Evolutionary conservation across 202 grass and related monocot genomes (phyloP).

Genomic region (Zoysia matrella): DNA sequence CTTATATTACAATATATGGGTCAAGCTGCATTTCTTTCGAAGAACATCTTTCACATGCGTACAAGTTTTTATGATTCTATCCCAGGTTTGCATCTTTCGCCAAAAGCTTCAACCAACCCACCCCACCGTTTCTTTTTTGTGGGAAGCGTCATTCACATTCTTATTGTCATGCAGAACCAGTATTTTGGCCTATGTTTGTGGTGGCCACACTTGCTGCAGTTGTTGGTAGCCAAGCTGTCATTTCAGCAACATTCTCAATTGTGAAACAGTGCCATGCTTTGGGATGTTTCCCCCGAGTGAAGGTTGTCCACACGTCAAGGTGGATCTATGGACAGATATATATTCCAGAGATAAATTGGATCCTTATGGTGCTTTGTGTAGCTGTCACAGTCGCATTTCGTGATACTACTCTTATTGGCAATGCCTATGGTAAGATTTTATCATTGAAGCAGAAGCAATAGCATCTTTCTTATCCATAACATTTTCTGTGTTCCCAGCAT

Average conservation of each 20-base stretch:
- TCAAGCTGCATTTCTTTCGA: slow-evolving; percentile 96
- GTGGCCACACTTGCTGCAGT: slow-evolving; percentile 91
- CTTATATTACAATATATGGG: slow-evolving; percentile 97
- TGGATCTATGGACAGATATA: slow-evolving; percentile 99
- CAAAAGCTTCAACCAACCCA: neutral
- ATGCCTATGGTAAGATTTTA: slow-evolving; percentile 77
- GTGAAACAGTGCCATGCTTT: slow-evolving; percentile 96
- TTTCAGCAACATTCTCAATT: slow-evolving; percentile 97
- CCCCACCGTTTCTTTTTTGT: neutral
- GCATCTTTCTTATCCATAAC: slow-evolving; percentile 19
- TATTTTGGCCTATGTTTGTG: slow-evolving; percentile 93
- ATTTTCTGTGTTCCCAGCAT: slow-evolving; percentile 11
- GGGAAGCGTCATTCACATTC: slow-evolving; percentile 29
- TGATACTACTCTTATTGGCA: slow-evolving; percentile 91
- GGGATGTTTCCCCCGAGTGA: slow-evolving; percentile 97
- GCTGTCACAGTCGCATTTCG: slow-evolving; percentile 80
- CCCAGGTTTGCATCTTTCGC: slow-evolving; percentile 61
- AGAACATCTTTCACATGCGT: slow-evolving; percentile 55
- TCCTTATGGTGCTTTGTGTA: slow-evolving; percentile 92
- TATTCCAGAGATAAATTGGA: slow-evolving; percentile 99
- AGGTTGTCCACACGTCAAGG: slow-evolving; percentile 94
- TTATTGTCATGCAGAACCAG: slow-evolving; percentile 57
- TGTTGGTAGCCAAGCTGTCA: slow-evolving; percentile 96
- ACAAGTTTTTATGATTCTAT: slow-evolving; percentile 89
- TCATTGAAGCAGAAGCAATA: neutral